Evolutionary conservation across 768 basidiomycete species (phyloP), one percentile per base, ranked within the genome.

Genomic region (Boletus edulis): DNA sequence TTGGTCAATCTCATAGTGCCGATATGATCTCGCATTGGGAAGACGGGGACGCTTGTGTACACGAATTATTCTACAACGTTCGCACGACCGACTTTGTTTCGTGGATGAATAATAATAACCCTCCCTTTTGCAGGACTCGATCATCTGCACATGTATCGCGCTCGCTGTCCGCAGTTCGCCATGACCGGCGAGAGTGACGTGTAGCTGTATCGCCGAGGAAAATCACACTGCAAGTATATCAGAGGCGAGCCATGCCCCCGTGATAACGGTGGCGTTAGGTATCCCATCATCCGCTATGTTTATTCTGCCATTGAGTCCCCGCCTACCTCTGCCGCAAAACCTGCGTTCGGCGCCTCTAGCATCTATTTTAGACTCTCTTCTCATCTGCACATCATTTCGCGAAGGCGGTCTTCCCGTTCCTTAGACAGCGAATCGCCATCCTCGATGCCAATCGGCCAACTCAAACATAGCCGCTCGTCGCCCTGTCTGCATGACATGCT

Each of bases 11-110:
- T 51, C 52, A 37, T 59, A 92, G 91, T 61, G 89, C 87, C 45
- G 89, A 89, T 69, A 82, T 94, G 73, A 81, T 80, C 46, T 91
- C 87, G 58, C 91, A 94, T 65, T 94, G 91, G 91, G 91, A 94
- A 74, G 91, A 93, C 59, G 81, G 82, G 49, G 91, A 94, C 66
- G 76, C 79, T 48, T 84, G 91, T 55, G 79, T 84, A 40, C 85
- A 90, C 69, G 91, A 93, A 72, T 76, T 93, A 67, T 91, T 81
- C 73, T 77, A 78, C 45, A 94, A 90, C 66, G 91, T 91, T 72
- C 58, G 88, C 75, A 49, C 50, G 42, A 35, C 27, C 42, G 40
- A 46, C 48, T 40, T 15, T 52, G n/a, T 52, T 32, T 51, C 20
- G 18, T 55, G 56, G 58, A 60, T 38, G 38, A 38, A 22, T 9